phyloP scores from a whole-genome alignment of 371 early-diverging fungal genomes.

The Lichtheimia ornata region DNA sequence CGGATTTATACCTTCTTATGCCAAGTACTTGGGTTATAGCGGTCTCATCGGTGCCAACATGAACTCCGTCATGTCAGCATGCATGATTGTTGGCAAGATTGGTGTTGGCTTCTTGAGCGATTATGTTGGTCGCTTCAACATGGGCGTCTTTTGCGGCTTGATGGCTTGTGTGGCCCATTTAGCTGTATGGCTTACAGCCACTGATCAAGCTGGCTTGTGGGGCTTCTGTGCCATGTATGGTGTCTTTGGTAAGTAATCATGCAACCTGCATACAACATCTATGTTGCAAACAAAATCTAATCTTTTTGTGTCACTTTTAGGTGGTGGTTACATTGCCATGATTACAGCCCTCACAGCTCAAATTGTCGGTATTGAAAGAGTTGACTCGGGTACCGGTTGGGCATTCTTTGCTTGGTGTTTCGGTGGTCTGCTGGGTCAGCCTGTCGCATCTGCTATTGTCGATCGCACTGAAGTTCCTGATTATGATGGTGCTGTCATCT shows the following conservation, averaged over 20 bases:
- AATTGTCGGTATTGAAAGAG: constrained; percentile 48
- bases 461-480: constrained; percentile 14
- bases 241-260: constrained; percentile 35
- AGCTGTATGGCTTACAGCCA: constrained; percentile 45
- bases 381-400: constrained; percentile 56
- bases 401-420: constrained; percentile 48
- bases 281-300: too few species aligned
- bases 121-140: constrained; percentile 58
- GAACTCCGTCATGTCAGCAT: constrained; percentile 48
- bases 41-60: constrained; percentile 35
- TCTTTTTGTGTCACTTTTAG: constrained; percentile 6
- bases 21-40: constrained; percentile 31
- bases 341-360: constrained; percentile 50
- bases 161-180: constrained; percentile 45
- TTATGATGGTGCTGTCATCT: constrained; percentile 25
- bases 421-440: constrained; percentile 56
- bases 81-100: constrained; percentile 49
- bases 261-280: too few species aligned
- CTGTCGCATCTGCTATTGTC: constrained; percentile 50
- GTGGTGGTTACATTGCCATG: constrained; percentile 60
- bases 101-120: constrained; percentile 54
- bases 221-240: constrained; percentile 51
- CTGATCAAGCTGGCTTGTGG: constrained; percentile 37
- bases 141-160: constrained; percentile 44
- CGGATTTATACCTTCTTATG: constrained; percentile 27